Conservation (phyloP, 805 yeast genomes). For the Maudiozyma turicensis region DNA sequence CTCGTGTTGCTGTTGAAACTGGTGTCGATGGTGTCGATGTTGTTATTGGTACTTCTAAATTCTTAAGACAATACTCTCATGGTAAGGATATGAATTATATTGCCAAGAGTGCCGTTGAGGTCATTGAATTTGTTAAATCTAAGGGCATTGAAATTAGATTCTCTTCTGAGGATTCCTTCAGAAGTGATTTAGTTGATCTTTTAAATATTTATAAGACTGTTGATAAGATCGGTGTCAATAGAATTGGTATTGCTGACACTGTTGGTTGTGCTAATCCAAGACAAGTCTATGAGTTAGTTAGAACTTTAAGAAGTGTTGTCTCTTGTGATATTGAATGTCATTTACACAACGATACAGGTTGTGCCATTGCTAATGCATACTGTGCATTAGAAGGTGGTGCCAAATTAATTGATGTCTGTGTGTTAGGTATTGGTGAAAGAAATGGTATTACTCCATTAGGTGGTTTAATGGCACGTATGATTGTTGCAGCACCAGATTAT, state of each 20-base stretch:
- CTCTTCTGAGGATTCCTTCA: slow-evolving; percentile 94
- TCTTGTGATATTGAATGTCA: slow-evolving; percentile 97
- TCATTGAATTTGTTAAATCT: slow-evolving; percentile 91
- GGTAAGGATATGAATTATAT: slow-evolving; percentile 98
- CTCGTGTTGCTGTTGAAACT: slow-evolving; percentile 91
- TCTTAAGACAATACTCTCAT: slow-evolving; percentile 87
- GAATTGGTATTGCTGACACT: slow-evolving; percentile 98
- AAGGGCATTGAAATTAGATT: slow-evolving; percentile 96
- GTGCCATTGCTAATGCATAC: slow-evolving; percentile 97
- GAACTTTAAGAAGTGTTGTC: slow-evolving; percentile 87
- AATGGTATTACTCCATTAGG: slow-evolving; percentile 97
- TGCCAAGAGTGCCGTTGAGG: slow-evolving; percentile 92
- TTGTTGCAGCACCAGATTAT: slow-evolving; percentile 95
- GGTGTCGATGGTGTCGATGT: slow-evolving; percentile 99
- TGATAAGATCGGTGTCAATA: slow-evolving; percentile 93
- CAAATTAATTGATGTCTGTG: slow-evolving; percentile 85
- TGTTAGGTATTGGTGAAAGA: slow-evolving; percentile 96
- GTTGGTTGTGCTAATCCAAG: slow-evolving; percentile 99
- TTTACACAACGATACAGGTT: slow-evolving; percentile 98
- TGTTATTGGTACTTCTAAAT: slow-evolving; percentile 94
- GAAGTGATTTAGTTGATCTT: slow-evolving; percentile 91
- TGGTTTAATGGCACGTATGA: slow-evolving; percentile 98
- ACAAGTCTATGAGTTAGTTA: slow-evolving; percentile 93
- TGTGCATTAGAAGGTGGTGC: slow-evolving; percentile 98
- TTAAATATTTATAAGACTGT: slow-evolving; percentile 94